Conservation (phyloP, 768 basidiomycete species). For the Roridomyces roridus region DNA sequence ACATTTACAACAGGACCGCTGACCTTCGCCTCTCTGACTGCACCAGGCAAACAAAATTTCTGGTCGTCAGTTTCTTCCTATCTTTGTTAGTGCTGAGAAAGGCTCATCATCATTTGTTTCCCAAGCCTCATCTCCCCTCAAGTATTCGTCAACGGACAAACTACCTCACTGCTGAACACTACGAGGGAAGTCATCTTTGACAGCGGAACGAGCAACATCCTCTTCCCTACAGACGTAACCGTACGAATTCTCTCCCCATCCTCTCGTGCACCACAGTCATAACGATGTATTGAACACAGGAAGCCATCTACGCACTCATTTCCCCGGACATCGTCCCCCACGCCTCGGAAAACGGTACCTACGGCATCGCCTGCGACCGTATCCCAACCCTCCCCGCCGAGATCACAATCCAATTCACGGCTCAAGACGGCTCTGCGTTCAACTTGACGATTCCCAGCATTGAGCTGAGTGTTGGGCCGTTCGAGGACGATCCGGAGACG, state of each 20-base stretch:
- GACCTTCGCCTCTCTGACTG: conserved; percentile 46
- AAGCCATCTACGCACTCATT: conserved; percentile 64
- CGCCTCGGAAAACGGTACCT: conserved; percentile 57
- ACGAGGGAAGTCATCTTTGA: conserved; percentile 58
- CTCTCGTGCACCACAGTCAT: no score
- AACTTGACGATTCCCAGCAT: conserved; percentile 63
- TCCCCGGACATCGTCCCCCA: conserved; percentile 61
- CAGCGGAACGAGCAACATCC: conserved; percentile 46
- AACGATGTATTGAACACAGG: no score
- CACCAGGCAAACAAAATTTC: conserved; percentile 39
- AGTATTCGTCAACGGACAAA: conserved; percentile 60
- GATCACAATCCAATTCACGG: conserved; percentile 59
- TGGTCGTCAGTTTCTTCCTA: background rate
- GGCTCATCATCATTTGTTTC: background rate
- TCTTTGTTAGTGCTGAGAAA: background rate
- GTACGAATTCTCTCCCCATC: no score
- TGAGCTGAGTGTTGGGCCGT: no score
- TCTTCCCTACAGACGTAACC: conserved; percentile 54
- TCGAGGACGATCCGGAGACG: conserved; percentile 48
- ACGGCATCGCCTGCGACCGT: conserved; percentile 56
- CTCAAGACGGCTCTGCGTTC: conserved; percentile 52
- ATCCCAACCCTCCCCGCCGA: conserved; percentile 54
- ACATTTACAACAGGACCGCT: conserved; percentile 42
- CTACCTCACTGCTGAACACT: conserved; percentile 45
- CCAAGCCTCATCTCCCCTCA: conserved; percentile 45